Conservation (phyloP, 1,284 basidiomycete species). For the Microbotryum silenes-acaulis region DNA sequence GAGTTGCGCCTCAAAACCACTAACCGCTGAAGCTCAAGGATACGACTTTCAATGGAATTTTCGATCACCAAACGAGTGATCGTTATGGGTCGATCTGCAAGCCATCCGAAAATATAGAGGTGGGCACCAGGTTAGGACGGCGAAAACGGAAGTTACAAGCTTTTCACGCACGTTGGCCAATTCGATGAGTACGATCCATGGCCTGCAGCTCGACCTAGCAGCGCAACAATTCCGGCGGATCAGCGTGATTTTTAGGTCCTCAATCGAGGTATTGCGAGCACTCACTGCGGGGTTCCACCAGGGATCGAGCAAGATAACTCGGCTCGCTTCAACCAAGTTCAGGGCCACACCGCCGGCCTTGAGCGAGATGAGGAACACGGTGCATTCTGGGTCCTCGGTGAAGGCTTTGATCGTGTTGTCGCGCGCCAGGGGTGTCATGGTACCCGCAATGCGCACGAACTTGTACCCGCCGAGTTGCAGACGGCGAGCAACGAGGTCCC, state of each 20-base stretch:
- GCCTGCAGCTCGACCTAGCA: constrained; percentile 50
- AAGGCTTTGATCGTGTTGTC: constrained; percentile 60
- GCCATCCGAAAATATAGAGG: constrained; percentile 41
- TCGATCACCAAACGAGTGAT: constrained; percentile 92
- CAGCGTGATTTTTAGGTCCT: background rate
- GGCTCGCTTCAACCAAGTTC: constrained; percentile 85
- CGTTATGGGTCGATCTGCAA: constrained; percentile 79
- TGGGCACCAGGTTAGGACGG: too few relatives aligned
- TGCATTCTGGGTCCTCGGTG: constrained; percentile 59
- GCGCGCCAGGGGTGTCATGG: constrained; percentile 92
- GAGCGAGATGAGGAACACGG: constrained; percentile 86
- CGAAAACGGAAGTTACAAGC: background rate
- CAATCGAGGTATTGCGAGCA: constrained; percentile 42
- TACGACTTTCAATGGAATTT: constrained; percentile 55
- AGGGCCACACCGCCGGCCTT: constrained; percentile 78
- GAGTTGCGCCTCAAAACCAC: too few relatives aligned
- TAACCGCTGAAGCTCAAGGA: too few relatives aligned
- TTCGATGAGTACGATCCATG: constrained; percentile 75
- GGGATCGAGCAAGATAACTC: constrained; percentile 43
- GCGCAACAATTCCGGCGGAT: constrained; percentile 44
- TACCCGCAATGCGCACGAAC: constrained; percentile 91
- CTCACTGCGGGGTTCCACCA: constrained; percentile 68
- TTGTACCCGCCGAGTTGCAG: constrained; percentile 78
- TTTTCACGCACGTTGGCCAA: constrained; percentile 25
- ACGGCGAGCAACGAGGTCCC: constrained; percentile 80